Evolutionary conservation across 2,329 filamentous ascomycete species (phyloP).

Genomic region (Colletotrichum gloeosporioides): DNA sequence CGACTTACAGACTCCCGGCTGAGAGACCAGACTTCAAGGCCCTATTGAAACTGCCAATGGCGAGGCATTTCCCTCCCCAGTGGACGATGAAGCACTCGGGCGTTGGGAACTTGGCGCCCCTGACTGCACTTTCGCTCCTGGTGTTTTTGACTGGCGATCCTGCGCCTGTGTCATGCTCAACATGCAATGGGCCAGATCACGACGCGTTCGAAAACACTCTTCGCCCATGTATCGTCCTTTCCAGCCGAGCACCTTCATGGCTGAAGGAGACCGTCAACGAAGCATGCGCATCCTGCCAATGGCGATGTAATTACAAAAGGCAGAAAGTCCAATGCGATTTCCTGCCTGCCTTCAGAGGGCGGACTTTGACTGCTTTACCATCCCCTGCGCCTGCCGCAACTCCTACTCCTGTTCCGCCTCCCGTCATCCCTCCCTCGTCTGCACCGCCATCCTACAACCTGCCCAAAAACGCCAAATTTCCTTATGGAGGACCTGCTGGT

Average conservation of each 20-base stretch:
- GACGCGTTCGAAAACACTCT: background rate
- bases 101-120: background rate
- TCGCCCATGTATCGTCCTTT: slow-evolving; percentile 31
- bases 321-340: slow-evolving; percentile 32
- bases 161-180: background rate
- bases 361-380: background rate
- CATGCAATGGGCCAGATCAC: background rate
- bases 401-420: background rate
- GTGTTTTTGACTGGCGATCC: slow-evolving; percentile 13
- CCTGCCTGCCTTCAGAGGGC: background rate
- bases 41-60: slow-evolving; percentile 1
- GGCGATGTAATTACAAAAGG: slow-evolving; percentile 29
- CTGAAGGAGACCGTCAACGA: slow-evolving; percentile 23
- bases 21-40: slow-evolving; percentile 12
- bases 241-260: slow-evolving; percentile 19
- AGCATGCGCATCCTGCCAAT: slow-evolving; percentile 37
- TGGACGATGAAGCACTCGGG: slow-evolving; percentile 1
- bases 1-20: background rate
- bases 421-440: background rate
- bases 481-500: background rate
- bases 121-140: slow-evolving; percentile 1
- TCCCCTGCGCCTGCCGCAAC: background rate
- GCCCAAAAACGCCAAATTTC: background rate
- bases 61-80: background rate
- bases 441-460: background rate